Conservation (phyloP, 2,329 filamentous ascomycete genomes). For the Fusarium fujikuroi region DNA sequence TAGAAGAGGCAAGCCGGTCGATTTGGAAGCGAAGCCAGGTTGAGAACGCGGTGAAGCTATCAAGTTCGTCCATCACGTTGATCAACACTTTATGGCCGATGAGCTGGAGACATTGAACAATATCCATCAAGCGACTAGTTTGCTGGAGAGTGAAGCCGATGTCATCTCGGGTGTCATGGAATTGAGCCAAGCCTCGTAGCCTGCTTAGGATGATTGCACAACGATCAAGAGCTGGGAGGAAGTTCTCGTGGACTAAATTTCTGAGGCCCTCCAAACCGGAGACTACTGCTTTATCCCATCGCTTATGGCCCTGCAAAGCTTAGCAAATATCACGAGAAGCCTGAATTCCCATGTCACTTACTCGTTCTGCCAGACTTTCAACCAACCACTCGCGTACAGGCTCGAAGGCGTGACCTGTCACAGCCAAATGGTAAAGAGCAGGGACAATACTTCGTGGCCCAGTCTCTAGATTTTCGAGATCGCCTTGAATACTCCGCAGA, state of each 20-base stretch:
- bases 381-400: conserved; percentile 88
- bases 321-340: conserved; percentile 28
- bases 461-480: conserved; percentile 69
- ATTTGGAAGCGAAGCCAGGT: conserved; percentile 87
- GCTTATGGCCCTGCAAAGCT: conserved; percentile 78
- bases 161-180: conserved; percentile 73
- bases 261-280: conserved; percentile 82
- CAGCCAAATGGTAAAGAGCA: conserved; percentile 83
- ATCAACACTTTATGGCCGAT: conserved; percentile 78
- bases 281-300: conserved; percentile 90
- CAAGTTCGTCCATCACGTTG: conserved; percentile 78
- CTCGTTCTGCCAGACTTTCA: conserved; percentile 82
- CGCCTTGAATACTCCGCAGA: conserved; percentile 79
- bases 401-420: conserved; percentile 82
- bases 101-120: conserved; percentile 78
- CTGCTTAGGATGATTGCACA: conserved; percentile 83
- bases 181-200: conserved; percentile 84
- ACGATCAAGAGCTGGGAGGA: conserved; percentile 88
- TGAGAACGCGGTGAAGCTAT: conserved; percentile 81
- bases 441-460: conserved; percentile 73
- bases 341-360: conserved; percentile 52
- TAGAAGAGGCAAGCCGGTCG: conserved; percentile 75
- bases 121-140: conserved; percentile 74
- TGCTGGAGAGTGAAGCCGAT: conserved; percentile 74
- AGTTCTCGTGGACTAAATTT: conserved; percentile 83